Percentiles rank a stretch among this genome's conserved stretches.
These are phyloP conservation scores for Candida parachauliodes DNA, from an alignment of 805 yeast genomes.

Conservation along the genomic window DNA sequence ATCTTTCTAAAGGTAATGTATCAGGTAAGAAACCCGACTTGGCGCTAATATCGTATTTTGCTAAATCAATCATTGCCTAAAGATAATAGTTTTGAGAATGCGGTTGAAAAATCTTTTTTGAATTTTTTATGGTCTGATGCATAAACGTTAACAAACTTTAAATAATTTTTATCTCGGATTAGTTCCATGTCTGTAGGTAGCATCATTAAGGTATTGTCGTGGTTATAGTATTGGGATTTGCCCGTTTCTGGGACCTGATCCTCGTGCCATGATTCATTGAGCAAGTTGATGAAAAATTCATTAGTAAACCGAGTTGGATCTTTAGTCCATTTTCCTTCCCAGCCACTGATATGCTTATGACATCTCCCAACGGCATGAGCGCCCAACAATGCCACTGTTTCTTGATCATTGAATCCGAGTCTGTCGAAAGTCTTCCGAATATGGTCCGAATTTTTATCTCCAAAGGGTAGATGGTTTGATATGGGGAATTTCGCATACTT, in stretches of 20 bases:
- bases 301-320: slow-evolving; percentile 72
- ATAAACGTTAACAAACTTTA: slow-evolving; percentile 59
- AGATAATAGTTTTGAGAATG: slow-evolving; percentile 69
- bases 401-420: slow-evolving; percentile 64
- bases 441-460: slow-evolving; percentile 41
- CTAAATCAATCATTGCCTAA: slow-evolving; percentile 45
- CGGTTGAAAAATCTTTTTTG: slow-evolving; percentile 61
- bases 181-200: slow-evolving; percentile 76
- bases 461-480: slow-evolving; percentile 51
- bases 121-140: slow-evolving; percentile 63
- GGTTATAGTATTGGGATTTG: slow-evolving; percentile 48
- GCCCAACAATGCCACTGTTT: slow-evolving; percentile 68
- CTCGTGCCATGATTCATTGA: slow-evolving; percentile 48
- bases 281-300: slow-evolving; percentile 50
- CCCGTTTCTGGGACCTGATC: slow-evolving; percentile 50
- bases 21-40: slow-evolving; percentile 78
- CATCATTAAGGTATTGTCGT: slow-evolving; percentile 79
- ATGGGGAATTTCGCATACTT: slow-evolving; percentile 31
- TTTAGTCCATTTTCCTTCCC: slow-evolving; percentile 89
- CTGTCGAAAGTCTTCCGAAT: slow-evolving; percentile 43
- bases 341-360: slow-evolving; percentile 69
- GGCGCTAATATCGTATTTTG: slow-evolving; percentile 60
- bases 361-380: slow-evolving; percentile 79
- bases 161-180: slow-evolving; percentile 56
- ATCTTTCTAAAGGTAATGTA: slow-evolving; percentile 53